Evolutionary conservation across 176 grass and related monocot species (phyloP).

Genomic region (Eragrostis curvula): DNA sequence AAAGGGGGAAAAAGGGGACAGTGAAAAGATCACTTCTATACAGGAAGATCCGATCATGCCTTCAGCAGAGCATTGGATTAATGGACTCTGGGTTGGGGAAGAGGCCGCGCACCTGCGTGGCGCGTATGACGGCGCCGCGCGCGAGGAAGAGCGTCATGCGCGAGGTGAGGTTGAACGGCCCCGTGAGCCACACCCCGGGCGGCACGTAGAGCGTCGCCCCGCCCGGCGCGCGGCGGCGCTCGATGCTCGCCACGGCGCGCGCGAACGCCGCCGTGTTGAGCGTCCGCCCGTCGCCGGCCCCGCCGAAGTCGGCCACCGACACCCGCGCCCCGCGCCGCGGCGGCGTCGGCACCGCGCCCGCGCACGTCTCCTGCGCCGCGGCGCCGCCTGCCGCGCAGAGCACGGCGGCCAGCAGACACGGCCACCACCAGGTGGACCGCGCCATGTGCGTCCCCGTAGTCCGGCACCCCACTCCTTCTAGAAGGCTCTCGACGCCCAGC

Average conservation of each 20-base stretch:
- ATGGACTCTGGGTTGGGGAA: background rate
- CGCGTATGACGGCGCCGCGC: slow-evolving; percentile 67
- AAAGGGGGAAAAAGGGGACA: background rate
- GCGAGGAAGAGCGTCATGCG: slow-evolving; percentile 90
- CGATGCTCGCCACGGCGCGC: slow-evolving; percentile 49
- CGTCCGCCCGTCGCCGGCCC: slow-evolving; percentile 62
- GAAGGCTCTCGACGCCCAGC: background rate
- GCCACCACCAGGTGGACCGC: background rate
- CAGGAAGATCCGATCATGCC: background rate
- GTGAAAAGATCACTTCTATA: background rate
- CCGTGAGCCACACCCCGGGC: slow-evolving; percentile 78
- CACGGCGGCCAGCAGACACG: background rate
- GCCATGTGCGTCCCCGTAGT: slow-evolving; percentile 1
- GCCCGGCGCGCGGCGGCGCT: slow-evolving; percentile 48
- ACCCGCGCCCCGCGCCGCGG: slow-evolving; percentile 61
- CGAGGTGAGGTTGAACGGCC: slow-evolving; percentile 85
- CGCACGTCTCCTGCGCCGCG: slow-evolving; percentile 57
- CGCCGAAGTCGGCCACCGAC: slow-evolving; percentile 75
- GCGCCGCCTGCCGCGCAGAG: background rate
- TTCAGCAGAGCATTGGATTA: background rate
- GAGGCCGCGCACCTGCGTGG: slow-evolving; percentile 47
- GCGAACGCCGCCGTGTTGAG: slow-evolving; percentile 66
- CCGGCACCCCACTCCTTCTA: background rate
- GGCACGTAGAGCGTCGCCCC: slow-evolving; percentile 77
- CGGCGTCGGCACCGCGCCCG: slow-evolving; percentile 49